Evolutionary conservation across 2,329 filamentous ascomycete species (phyloP), one percentile per base, ranked within the genome.

Genomic region (Botrytis hyacinthi): DNA sequence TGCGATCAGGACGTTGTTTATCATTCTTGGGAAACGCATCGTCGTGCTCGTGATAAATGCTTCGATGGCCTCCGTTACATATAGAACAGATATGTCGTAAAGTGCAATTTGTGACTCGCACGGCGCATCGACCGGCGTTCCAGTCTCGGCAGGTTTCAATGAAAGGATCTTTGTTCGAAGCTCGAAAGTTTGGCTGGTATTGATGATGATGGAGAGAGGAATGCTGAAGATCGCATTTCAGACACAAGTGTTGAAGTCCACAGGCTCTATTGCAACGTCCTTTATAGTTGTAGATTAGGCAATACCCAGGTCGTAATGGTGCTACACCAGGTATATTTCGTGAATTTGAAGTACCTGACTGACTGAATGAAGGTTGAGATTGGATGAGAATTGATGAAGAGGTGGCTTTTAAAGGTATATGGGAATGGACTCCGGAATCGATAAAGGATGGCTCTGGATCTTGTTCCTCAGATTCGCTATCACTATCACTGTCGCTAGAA

Each of bases 211-310:
- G 35, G 0, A 68, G 66, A 29, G 66, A 68, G 6, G 66, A 68
- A 26, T 68, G 66, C 42, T 42, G 66, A 57, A 68, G 66, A 57
- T 68, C 48, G 10, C 66, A 68, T 42, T 68, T 68, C 12, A 68
- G 6, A 57, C 66, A 68, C 35, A 68, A 42, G 35, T 68, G 66
- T 57, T 68, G 66, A 12, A 57, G 66, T 14, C 66, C 48, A 20
- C 66, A 68, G 10, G 35, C 66, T 57, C 57, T 68, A 32, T 68
- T 57, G 48, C 66, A 68, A 22, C 48, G 48, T 29, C 66, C 66
- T 57, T 57, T 68, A 6, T 68, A 68, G 10, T 68, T 68, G 10
- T 68, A 68, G 16, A 68, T 68, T 1, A 68, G 35, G n/a, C 66
- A 68, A 54, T 68, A 68, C 9, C 66, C 66, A 22, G 66, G 66